Evolutionary conservation across 805 yeast species (phyloP).

Genomic region (Kazachstania kunashirensis): DNA sequence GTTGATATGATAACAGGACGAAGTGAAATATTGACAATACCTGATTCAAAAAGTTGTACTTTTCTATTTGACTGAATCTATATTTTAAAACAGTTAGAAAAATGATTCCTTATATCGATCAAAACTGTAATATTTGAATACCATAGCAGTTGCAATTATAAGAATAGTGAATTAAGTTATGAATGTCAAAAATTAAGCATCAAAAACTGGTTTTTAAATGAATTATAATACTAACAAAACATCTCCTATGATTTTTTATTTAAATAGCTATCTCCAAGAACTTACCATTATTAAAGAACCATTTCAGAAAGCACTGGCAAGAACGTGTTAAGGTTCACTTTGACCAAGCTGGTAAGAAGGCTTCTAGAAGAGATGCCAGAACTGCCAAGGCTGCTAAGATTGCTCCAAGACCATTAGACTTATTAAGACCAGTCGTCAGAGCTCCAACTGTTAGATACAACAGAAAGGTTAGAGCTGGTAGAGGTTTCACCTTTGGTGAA

Average conservation of each 20-base stretch:
- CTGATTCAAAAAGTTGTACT: too few species aligned
- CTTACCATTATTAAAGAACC: slow-evolving; percentile 98
- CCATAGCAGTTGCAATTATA: too few species aligned
- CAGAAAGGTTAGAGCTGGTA: slow-evolving; percentile 99
- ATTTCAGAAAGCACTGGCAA: slow-evolving; percentile 99
- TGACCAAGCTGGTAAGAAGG: slow-evolving; percentile 99
- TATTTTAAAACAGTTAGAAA: too few species aligned
- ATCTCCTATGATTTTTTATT: not conserved
- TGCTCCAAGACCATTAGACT: slow-evolving; percentile 97
- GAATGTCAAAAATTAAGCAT: too few species aligned
- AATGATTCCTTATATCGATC: too few species aligned
- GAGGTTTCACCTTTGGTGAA: slow-evolving; percentile 98
- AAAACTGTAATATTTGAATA: too few species aligned
- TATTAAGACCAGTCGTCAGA: slow-evolving; percentile 95
- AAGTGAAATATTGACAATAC: too few species aligned
- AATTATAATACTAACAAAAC: too few species aligned
- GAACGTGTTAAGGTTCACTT: slow-evolving; percentile 99
- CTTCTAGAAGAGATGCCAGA: slow-evolving; percentile 91
- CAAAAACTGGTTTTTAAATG: too few species aligned
- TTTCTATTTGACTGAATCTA: too few species aligned
- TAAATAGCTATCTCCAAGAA: slow-evolving; percentile 90
- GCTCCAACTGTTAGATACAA: slow-evolving; percentile 98
- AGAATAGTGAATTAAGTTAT: too few species aligned
- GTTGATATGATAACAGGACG: too few species aligned
- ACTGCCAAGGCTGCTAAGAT: slow-evolving; percentile 84